Base-by-base conservation (phyloP, 371 early-diverging fungal genomes). In the Syncephalastrum contaminatum region DNA sequence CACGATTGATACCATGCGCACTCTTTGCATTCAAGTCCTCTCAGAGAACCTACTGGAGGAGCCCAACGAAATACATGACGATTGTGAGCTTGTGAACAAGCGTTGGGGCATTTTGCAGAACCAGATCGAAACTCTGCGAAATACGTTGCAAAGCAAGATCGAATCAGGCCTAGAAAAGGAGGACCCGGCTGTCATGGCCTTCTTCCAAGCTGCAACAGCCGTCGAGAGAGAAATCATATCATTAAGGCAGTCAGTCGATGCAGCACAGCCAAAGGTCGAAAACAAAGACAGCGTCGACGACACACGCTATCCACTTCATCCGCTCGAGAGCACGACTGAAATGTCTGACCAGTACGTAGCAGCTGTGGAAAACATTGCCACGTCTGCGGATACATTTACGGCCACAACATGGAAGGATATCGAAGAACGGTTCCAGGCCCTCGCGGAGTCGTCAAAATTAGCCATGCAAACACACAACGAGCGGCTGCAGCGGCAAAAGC, bases 311-410 rank as follows among this genome's bases (percentile, higher is more conserved):
- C 49, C 54, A 3, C 16, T 73, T 19, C 74, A 73, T 61, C 74
- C 74, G 42, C 56, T 73, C 64, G 74, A 70, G 51, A 69, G 65
- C 49, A 60, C 67, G 12, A 36, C 57, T n/a, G 66, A 58, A 24
- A 51, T 55, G 10, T 60, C 62, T 12, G 52, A 59, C 10, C 22
- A n/a, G 15, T 73, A 67, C 54, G 60, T 59, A 43, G 20, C 48
- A 44, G 59, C 58, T n/a, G 49, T 60, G 12, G 46, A 22, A 19
- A 40, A 27, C 8, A n/a, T 53, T 7, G 39, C 46, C 6, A 14
- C 50, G 3, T 48, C 44, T 10, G 36, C 51, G 12, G 48, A 56
- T 3, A 20, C 43, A 8, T 62, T 62, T 25, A 49, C 55, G 2
- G 15, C 16, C 1, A 53, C 51, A 16, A 43, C 52, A 10, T 56